phyloP scores from a whole-genome alignment of 2,329 filamentous ascomycete species.

The Raffaelea albimanens region DNA sequence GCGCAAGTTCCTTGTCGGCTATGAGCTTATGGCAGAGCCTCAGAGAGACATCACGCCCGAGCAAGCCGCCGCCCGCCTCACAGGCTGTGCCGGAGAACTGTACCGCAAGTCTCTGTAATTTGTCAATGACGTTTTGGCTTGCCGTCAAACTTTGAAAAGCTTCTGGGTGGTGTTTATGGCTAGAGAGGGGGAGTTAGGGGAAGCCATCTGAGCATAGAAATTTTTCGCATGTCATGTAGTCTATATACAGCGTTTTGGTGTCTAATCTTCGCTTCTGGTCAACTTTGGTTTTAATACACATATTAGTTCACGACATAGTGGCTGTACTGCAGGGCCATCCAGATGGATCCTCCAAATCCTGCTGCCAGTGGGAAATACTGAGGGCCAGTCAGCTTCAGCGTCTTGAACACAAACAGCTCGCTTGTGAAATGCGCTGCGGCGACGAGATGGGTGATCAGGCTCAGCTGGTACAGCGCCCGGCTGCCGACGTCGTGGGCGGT shows the following conservation, averaged over 20 bases:
- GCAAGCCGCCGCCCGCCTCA: slow-evolving; percentile 73
- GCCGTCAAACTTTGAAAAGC: too few relatives aligned
- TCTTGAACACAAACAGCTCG: slow-evolving; percentile 75
- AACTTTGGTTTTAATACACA: too few relatives aligned
- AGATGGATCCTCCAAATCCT: slow-evolving; percentile 34
- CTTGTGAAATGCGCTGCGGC: slow-evolving; percentile 69
- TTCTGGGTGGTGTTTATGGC: too few relatives aligned
- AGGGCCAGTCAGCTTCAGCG: slow-evolving; percentile 52
- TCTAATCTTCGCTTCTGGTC: too few relatives aligned
- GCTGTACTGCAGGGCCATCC: slow-evolving; percentile 59
- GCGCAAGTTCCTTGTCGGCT: slow-evolving; percentile 91
- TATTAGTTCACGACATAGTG: slow-evolving; percentile 46
- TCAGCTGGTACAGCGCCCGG: slow-evolving; percentile 66
- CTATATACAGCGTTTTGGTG: too few relatives aligned
- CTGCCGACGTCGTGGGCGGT: slow-evolving; percentile 74
- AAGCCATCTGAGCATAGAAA: too few relatives aligned
- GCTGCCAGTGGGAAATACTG: slow-evolving; percentile 47
- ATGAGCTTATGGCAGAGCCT: slow-evolving; percentile 95
- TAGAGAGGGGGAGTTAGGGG: too few relatives aligned
- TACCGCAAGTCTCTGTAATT: slow-evolving; percentile 60
- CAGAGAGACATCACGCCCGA: slow-evolving; percentile 97
- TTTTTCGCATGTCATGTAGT: too few relatives aligned
- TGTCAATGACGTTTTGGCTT: too few relatives aligned
- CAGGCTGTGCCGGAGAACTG: slow-evolving; percentile 68
- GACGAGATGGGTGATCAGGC: slow-evolving; percentile 71